These are phyloP conservation scores for Aspergillus phoenicis DNA, from an alignment of 2,329 filamentous ascomycete species.

Conservation along the genomic window DNA sequence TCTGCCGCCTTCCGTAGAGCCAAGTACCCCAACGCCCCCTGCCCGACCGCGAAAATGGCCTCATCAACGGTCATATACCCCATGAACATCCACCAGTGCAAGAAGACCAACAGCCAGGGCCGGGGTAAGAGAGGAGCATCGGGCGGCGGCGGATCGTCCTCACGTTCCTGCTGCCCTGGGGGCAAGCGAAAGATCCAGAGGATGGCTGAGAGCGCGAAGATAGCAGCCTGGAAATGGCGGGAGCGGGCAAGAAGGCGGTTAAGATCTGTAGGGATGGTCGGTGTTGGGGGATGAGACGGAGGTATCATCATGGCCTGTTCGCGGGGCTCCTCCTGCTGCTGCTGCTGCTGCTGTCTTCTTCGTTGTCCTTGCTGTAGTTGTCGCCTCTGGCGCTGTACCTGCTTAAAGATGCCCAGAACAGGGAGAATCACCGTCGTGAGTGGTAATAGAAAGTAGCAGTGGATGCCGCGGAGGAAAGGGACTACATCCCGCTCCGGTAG, in stretches of 20 bases:
- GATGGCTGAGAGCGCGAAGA: not conserved
- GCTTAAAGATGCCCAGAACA: not conserved
- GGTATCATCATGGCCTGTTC: no score
- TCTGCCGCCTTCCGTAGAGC: not conserved
- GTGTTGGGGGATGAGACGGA: no score
- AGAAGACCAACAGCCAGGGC: not conserved
- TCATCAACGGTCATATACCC: not conserved
- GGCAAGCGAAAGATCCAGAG: not conserved
- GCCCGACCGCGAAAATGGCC: not conserved
- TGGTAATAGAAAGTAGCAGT: not conserved
- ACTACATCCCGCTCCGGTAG: not conserved
- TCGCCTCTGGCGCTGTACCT: not conserved
- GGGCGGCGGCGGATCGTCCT: no score
- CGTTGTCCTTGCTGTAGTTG: no score
- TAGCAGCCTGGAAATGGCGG: not conserved
- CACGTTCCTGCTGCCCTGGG: not conserved
- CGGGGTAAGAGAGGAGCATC: not conserved
- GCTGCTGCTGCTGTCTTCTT: no score
- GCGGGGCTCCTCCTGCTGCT: no score
- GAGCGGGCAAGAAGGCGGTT: not conserved
- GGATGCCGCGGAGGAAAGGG: no score
- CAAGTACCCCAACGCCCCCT: not conserved
- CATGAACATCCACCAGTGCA: not conserved
- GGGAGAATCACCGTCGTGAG: not conserved
- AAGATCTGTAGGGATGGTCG: not conserved